Percentiles rank a stretch among this genome's conserved stretches.
These are phyloP conservation scores for Helichrysum umbraculigerum DNA, from an alignment of 129 eudicot species.

Conservation along the genomic window DNA sequence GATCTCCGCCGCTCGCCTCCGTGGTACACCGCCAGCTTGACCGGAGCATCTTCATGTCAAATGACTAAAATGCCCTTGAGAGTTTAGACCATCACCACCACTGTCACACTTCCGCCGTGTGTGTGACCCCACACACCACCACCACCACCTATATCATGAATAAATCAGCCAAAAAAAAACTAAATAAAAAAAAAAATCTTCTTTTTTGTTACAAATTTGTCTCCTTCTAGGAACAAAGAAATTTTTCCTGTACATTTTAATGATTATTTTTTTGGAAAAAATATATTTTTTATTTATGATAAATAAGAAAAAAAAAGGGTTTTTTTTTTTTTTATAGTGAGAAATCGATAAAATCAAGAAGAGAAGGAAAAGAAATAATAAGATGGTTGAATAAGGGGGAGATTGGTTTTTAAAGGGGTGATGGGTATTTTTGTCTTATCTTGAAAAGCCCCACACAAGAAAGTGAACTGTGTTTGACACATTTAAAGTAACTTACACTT, in stretches of 20 bases:
- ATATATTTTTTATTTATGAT: no score
- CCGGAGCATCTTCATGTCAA: conserved; percentile 8
- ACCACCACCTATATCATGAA: conserved; percentile 12
- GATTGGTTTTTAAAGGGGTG: conserved; percentile 30
- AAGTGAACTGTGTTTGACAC: conserved; percentile 29
- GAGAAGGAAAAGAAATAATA: conserved; percentile 11
- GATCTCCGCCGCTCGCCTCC: background rate
- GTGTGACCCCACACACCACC: conserved; percentile 1
- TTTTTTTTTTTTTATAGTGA: background rate
- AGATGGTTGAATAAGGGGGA: conserved; percentile 18
- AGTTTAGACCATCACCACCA: background rate
- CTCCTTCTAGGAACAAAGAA: conserved; percentile 20
- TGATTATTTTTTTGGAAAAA: background rate
- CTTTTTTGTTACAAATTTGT: background rate
- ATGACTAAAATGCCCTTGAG: conserved; percentile 26
- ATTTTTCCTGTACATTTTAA: conserved; percentile 25
- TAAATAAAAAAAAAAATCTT: background rate
- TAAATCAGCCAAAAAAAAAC: background rate
- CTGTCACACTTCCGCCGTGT: background rate
- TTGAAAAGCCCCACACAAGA: conserved; percentile 37
- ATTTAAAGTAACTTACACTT: conserved; percentile 21
- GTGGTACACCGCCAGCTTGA: background rate
- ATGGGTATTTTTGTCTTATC: conserved; percentile 46
- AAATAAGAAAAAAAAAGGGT: background rate
- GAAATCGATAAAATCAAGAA: conserved; percentile 31